These are phyloP conservation scores for Trapa bicornis DNA, from an alignment of 345 rosid genomes.

Conservation along the genomic window DNA sequence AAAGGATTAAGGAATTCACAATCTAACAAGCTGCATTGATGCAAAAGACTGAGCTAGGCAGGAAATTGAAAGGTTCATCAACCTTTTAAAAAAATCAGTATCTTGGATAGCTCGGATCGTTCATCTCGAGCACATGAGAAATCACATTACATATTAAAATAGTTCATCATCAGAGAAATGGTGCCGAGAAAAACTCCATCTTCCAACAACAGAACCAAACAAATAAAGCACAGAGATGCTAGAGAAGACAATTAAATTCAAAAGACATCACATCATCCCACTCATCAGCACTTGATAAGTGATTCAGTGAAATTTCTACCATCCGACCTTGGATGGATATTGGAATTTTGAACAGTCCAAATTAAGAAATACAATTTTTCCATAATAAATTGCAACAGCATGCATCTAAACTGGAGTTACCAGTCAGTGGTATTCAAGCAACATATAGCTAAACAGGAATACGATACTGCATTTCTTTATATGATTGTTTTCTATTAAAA, in stretches of 20 bases:
- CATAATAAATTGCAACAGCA: background rate
- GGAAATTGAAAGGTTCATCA: background rate
- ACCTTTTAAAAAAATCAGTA: background rate
- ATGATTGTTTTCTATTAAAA: background rate
- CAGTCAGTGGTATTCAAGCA: background rate
- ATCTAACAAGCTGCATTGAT: background rate
- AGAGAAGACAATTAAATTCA: background rate
- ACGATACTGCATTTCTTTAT: background rate
- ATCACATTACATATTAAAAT: background rate
- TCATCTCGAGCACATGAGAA: background rate
- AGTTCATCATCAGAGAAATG: background rate
- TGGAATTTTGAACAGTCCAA: background rate
- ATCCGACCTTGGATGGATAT: background rate
- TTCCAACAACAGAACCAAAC: background rate
- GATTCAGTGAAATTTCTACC: background rate
- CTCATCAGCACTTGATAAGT: background rate
- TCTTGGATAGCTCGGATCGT: background rate
- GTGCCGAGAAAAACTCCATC: background rate
- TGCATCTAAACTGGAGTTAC: background rate
- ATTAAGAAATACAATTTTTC: background rate
- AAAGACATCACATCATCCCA: background rate
- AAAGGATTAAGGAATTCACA: background rate
- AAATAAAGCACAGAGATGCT: background rate
- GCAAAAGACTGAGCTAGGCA: background rate
- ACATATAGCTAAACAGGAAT: background rate